These are phyloP conservation scores for Pichia pseudocactophila DNA, from an alignment of 805 yeast genomes.

Conservation along the genomic window DNA sequence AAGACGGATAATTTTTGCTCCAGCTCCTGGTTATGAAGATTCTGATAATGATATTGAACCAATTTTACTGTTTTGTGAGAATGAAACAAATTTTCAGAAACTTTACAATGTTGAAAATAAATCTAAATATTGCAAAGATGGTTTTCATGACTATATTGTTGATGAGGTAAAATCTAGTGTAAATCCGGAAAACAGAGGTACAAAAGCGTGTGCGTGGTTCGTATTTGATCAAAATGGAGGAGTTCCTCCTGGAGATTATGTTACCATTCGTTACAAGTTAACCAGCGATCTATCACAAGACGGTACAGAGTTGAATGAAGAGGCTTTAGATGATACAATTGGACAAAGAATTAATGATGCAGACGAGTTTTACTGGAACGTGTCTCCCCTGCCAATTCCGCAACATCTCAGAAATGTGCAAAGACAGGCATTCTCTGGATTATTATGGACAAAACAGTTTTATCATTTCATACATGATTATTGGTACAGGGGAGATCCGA, in stretches of 20 bases:
- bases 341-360: constrained; percentile 77
- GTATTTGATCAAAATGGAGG: constrained; percentile 68
- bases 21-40: constrained; percentile 68
- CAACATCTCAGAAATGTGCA: constrained; percentile 76
- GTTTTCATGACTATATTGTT: constrained; percentile 77
- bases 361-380: constrained; percentile 84
- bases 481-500: constrained; percentile 84
- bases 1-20: constrained; percentile 62
- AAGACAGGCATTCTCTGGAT: constrained; percentile 90
- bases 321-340: constrained; percentile 59
- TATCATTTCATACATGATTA: constrained; percentile 78
- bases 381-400: constrained; percentile 75
- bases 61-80: constrained; percentile 72
- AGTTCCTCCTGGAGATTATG: constrained; percentile 81
- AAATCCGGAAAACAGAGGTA: constrained; percentile 66
- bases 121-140: constrained; percentile 67
- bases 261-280: constrained; percentile 71
- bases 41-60: constrained; percentile 65
- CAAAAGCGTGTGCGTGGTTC: constrained; percentile 81
- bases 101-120: constrained; percentile 59
- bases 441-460: constrained; percentile 89
- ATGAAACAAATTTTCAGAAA: constrained; percentile 68
- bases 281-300: constrained; percentile 26
- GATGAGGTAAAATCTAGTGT: constrained; percentile 49
- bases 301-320: constrained; percentile 50